Base-by-base conservation (phyloP, 768 basidiomycete species). In the Dentipellis fragilis region DNA sequence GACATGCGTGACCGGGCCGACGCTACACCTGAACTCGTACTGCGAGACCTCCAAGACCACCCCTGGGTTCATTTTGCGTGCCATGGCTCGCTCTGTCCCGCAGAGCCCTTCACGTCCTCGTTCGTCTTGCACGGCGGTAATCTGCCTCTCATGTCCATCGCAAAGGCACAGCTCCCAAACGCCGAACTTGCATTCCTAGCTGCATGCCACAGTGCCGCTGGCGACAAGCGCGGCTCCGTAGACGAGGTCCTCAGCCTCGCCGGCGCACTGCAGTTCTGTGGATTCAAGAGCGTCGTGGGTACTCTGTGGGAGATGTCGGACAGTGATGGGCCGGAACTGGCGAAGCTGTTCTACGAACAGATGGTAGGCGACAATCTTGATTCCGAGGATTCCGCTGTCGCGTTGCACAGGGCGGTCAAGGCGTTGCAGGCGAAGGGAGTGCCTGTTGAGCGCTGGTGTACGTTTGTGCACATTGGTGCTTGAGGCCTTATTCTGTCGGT, bases 181-280 rank as follows among this genome's bases (percentile, higher is more conserved):
- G 58, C 55, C 6, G 58, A 56, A n/a, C 39, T 59, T 17, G 49
- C 53, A 0, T 45, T 57, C 12, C 56, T 57, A 10, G 57, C 58
- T 10, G 58, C 54, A 19, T 59, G 56, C 48, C 58, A 59, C 17
- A 56, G 52, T 5, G 56, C 56, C 36, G 56, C 40, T 10, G 56
- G 52, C 46, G 54, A 49, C 9, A 52, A 53, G 11, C 16, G n/a
- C 23, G 2, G n/a, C 14, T 36, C 34, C 4, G 38, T 59, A 2
- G 61, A 62, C 34, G 56, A 62, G 38, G 59, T 51, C 10, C 36
- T 62, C n/a, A 56, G 57, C 49, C 59, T 60, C 23, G 60, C 61
- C 1, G 59, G 59, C 10, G 61, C 42, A 36, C 60, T 61, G 60
- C 52, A 59, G 7, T 49, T 54, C 11, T 54, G 53, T 19, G 58